phyloP scores from a whole-genome alignment of 2,329 filamentous ascomycete genomes.

The Aaosphaeria arxii region DNA sequence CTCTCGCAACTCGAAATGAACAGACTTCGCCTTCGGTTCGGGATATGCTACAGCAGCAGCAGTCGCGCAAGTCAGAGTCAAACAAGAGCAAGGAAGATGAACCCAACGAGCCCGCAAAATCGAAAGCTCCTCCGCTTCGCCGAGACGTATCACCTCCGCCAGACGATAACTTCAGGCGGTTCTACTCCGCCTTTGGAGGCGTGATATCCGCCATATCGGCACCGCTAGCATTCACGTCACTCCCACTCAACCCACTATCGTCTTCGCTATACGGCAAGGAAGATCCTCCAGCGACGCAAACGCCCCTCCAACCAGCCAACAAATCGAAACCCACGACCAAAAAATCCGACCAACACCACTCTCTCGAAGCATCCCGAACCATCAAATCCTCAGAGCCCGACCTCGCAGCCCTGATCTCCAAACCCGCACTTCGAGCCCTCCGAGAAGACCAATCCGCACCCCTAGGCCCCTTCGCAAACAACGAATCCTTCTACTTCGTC shows the following conservation, averaged over 20 bases:
- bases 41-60: conserved; percentile 27
- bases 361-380: conserved; percentile 28
- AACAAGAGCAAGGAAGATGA: conserved; percentile 11
- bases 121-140: conserved; percentile 5
- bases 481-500: conserved; percentile 78
- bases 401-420: conserved; percentile 78
- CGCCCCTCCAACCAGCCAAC: conserved; percentile 19
- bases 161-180: conserved; percentile 82
- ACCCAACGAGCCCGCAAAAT: background rate
- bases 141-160: conserved; percentile 22
- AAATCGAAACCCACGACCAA: conserved; percentile 10
- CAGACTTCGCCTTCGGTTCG: conserved; percentile 27
- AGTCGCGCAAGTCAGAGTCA: conserved; percentile 24
- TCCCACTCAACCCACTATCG: conserved; percentile 60
- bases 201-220: conserved; percentile 87
- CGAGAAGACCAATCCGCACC: conserved; percentile 60
- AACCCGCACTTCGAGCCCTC: conserved; percentile 77
- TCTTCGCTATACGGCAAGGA: conserved; percentile 4
- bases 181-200: conserved; percentile 88
- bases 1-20: conserved; percentile 55
- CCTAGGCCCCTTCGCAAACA: conserved; percentile 56
- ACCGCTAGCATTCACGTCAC: conserved; percentile 85
- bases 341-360: background rate
- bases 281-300: conserved; percentile 15
- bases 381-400: conserved; percentile 62